Evolutionary conservation across 2,329 filamentous ascomycete genomes (phyloP).

Genomic region (Aspergillus hortae): DNA sequence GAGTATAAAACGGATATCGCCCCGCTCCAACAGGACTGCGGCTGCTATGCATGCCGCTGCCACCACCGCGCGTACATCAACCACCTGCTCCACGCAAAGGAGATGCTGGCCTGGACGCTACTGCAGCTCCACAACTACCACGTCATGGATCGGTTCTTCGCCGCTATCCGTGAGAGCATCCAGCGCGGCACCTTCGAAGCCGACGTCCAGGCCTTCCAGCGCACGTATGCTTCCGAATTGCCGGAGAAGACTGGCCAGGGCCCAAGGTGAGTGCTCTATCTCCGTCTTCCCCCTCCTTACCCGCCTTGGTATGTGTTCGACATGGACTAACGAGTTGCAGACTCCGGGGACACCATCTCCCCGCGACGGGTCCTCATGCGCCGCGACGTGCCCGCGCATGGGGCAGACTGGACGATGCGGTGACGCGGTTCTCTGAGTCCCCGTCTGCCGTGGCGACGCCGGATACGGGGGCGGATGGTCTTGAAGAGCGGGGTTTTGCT

Average conservation of each 20-base stretch:
- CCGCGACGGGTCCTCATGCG: slow-evolving; percentile 61
- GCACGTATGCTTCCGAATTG: slow-evolving; percentile 65
- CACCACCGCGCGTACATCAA: slow-evolving; percentile 86
- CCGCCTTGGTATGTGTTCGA: not conserved
- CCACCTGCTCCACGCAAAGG: slow-evolving; percentile 82
- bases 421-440: slow-evolving; percentile 47
- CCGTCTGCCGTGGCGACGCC: slow-evolving; percentile 50
- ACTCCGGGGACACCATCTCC: slow-evolving; percentile 78
- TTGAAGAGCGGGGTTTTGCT: slow-evolving; percentile 58
- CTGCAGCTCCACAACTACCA: slow-evolving; percentile 90
- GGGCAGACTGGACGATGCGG: slow-evolving; percentile 54
- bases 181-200: slow-evolving; percentile 51
- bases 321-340: slow-evolving; percentile 27
- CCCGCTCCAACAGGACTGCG: slow-evolving; percentile 63
- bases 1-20: slow-evolving; percentile 58
- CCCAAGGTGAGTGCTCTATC: slow-evolving; percentile 54
- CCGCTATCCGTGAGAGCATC: slow-evolving; percentile 64
- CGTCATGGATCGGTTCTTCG: slow-evolving; percentile 69
- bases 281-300: not conserved
- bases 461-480: slow-evolving; percentile 48
- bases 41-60: slow-evolving; percentile 76
- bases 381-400: slow-evolving; percentile 65
- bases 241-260: slow-evolving; percentile 73
- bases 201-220: slow-evolving; percentile 59
- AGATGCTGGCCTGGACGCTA: slow-evolving; percentile 95